These are phyloP conservation scores for Globisporangium carolinianum DNA, from an alignment of 352 stramenopile genomes.

Conservation along the genomic window DNA sequence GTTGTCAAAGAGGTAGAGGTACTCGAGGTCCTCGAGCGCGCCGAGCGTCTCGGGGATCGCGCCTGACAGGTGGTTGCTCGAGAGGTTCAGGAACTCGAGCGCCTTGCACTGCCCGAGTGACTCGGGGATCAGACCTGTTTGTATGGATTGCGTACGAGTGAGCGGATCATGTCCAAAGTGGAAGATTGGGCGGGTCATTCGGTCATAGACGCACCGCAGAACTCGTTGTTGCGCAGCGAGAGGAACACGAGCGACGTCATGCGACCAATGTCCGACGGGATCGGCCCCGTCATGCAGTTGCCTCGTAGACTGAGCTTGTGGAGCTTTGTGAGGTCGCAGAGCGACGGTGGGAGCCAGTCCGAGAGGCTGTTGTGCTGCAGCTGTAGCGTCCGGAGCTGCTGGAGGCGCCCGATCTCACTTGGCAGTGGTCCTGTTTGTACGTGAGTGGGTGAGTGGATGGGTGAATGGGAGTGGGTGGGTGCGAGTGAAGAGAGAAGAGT, in stretches of 20 bases:
- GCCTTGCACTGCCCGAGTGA: constrained; percentile 66
- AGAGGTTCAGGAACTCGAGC: constrained; percentile 83
- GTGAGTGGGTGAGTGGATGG: neutral
- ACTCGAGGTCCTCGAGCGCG: constrained; percentile 73
- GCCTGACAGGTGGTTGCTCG: constrained; percentile 72
- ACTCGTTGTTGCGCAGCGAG: constrained; percentile 80
- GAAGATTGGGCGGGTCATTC: neutral
- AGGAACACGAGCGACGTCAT: constrained; percentile 73
- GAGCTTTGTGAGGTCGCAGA: constrained; percentile 56
- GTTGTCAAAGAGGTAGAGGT: constrained; percentile 87
- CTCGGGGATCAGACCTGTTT: constrained; percentile 42
- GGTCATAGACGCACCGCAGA: constrained; percentile 20
- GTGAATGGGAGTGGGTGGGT: neutral
- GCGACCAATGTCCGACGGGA: constrained; percentile 55
- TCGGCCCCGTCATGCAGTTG: constrained; percentile 65
- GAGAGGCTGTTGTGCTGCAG: constrained; percentile 81
- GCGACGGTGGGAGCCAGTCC: constrained; percentile 35
- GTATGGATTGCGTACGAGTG: neutral
- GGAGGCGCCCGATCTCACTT: constrained; percentile 40
- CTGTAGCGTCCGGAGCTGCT: constrained; percentile 61
- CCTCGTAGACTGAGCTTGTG: constrained; percentile 66
- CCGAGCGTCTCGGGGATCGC: constrained; percentile 59
- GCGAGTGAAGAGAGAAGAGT: neutral
- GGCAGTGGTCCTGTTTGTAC: constrained; percentile 30
- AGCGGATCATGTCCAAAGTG: neutral